Percentiles rank a stretch among this genome's conserved stretches.
Evolutionary conservation across 805 yeast species (phyloP).

Genomic region (Ogataea degrootiae): DNA sequence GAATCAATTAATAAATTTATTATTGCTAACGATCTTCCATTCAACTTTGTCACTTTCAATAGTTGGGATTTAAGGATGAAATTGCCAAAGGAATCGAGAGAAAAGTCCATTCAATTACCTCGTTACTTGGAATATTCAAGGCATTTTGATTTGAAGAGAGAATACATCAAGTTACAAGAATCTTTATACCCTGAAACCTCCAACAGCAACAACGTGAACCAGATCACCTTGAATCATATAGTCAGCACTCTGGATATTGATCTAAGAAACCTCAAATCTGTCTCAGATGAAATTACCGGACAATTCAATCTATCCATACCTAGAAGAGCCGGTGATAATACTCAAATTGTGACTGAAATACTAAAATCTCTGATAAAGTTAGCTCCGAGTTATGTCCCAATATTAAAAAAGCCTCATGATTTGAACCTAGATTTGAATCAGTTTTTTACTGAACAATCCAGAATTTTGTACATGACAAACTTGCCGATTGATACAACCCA

Average conservation of each 20-base stretch:
- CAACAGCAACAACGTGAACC: conserved; percentile 28
- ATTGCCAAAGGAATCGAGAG: conserved; percentile 76
- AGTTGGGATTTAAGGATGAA: conserved; percentile 72
- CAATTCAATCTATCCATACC: conserved; percentile 27
- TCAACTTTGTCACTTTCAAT: conserved; percentile 62
- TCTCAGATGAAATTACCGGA: conserved; percentile 6
- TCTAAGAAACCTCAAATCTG: conserved; percentile 15
- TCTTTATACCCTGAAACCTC: conserved; percentile 50
- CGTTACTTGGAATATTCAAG: conserved; percentile 70
- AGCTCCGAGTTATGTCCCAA: conserved; percentile 45
- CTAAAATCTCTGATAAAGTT: conserved; percentile 44
- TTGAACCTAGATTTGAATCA: conserved; percentile 64
- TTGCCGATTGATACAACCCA: conserved; percentile 85
- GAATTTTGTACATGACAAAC: conserved; percentile 74
- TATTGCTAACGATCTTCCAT: conserved; percentile 40
- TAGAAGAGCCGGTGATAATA: conserved; percentile 43
- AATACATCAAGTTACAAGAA: conserved; percentile 66
- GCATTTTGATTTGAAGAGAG: conserved; percentile 70
- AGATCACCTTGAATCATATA: conserved; percentile 16
- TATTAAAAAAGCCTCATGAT: conserved; percentile 72
- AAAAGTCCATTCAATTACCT: conserved; percentile 67
- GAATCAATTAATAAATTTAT: conserved; percentile 40
- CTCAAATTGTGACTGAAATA: conserved; percentile 39
- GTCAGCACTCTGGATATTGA: conserved; percentile 19
- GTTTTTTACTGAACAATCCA: conserved; percentile 67